A percentile compares a stretch with the other conserved stretches of the same genome.
These are phyloP conservation scores for Carex kokanica DNA, from an alignment of 176 grass and related monocot genomes.

Conservation along the genomic window DNA sequence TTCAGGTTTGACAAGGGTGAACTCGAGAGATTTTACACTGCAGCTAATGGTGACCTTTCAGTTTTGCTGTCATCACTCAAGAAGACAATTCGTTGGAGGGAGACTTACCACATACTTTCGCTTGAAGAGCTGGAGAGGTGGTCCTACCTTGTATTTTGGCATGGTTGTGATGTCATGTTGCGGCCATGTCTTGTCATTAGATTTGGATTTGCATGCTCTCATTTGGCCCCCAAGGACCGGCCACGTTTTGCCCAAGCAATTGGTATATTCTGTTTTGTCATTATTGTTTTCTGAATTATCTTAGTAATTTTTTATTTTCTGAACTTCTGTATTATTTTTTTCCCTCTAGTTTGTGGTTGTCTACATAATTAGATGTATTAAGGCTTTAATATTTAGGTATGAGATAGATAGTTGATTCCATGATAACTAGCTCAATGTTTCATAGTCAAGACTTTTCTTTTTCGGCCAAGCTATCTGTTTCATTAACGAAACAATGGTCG, in stretches of 20 bases:
- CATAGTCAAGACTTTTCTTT: not conserved
- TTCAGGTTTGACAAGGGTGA: constrained; percentile 85
- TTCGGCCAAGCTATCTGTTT: not conserved
- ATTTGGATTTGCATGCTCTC: constrained; percentile 84
- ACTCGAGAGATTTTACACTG: constrained; percentile 65
- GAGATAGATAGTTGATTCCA: not conserved
- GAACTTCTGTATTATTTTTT: not conserved
- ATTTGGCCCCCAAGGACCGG: constrained; percentile 55
- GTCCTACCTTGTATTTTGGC: constrained; percentile 98
- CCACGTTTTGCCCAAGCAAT: constrained; percentile 88
- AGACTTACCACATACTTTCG: constrained; percentile 83
- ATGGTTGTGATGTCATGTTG: constrained; percentile 81
- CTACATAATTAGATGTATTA: not conserved
- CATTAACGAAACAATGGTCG: not conserved
- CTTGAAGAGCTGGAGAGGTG: constrained; percentile 85
- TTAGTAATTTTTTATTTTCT: not conserved
- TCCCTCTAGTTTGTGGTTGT: constrained; percentile 16
- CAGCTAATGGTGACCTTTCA: constrained; percentile 74
- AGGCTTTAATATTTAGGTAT: not conserved
- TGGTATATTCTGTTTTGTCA: constrained; percentile 52
- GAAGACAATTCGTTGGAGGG: constrained; percentile 91
- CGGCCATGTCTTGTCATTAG: constrained; percentile 90
- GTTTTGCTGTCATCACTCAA: constrained; percentile 69
- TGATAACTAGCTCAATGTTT: not conserved
- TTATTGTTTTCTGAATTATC: constrained; percentile 13